Evolutionary conservation across 139 green algal species (phyloP).

Genomic region (Coelastrella sp.): DNA sequence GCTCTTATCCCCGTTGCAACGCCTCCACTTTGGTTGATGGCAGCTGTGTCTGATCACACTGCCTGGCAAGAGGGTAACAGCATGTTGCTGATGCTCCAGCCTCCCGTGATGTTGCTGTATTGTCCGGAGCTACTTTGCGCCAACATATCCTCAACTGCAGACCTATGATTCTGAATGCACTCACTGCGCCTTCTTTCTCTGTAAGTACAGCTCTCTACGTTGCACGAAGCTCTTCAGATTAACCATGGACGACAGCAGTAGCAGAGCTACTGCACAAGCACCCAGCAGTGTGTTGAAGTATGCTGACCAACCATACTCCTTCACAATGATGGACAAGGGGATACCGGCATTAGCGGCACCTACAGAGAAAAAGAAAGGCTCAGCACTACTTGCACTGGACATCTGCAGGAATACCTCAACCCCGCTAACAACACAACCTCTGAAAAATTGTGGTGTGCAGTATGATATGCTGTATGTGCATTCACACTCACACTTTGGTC

Average conservation of each 20-base stretch:
- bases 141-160: no score
- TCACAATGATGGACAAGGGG: conserved; percentile 95
- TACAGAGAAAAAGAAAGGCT: conserved; percentile 32
- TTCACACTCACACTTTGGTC: no score
- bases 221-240: conserved; percentile 90
- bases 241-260: conserved; percentile 93
- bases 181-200: conserved; percentile 22
- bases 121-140: no score
- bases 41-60: no score
- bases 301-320: conserved; percentile 90
- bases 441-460: no score
- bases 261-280: conserved; percentile 81
- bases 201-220: conserved; percentile 52
- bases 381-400: background rate
- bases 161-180: background rate
- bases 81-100: no score
- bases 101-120: no score
- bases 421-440: no score
- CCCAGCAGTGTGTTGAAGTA: conserved; percentile 91
- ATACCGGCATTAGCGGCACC: conserved; percentile 88
- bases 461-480: no score
- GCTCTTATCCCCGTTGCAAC: no score
- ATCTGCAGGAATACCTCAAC: background rate
- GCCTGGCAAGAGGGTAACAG: no score
- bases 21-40: no score